These are phyloP conservation scores for Candida oleophila DNA, from an alignment of 805 yeast species.

Conservation along the genomic window DNA sequence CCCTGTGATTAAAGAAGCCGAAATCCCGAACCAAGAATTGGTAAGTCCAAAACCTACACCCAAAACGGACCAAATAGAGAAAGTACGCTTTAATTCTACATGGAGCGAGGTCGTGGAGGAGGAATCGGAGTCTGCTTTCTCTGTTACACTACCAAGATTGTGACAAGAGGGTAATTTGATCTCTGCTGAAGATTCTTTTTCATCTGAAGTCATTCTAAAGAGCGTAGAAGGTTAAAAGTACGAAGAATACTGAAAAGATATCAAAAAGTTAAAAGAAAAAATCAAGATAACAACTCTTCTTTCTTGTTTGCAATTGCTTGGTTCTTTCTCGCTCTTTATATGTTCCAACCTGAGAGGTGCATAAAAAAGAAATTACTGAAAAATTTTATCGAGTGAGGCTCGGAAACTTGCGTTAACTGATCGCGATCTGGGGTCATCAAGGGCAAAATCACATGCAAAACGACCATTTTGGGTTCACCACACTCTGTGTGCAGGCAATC, in stretches of 20 bases:
- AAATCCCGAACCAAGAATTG: slow-evolving; percentile 44
- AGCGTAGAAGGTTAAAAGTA: neutral
- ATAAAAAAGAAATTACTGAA: slow-evolving; percentile 1
- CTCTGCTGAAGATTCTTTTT: neutral
- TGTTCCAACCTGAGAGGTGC: neutral
- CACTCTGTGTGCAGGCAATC: neutral
- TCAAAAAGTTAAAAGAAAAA: neutral
- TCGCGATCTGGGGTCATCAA: neutral
- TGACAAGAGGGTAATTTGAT: neutral
- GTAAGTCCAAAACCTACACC: slow-evolving; percentile 43
- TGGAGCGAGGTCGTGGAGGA: neutral
- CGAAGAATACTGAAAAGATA: no score
- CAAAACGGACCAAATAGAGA: slow-evolving; percentile 38
- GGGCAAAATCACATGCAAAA: slow-evolving; percentile 4
- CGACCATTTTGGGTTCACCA: neutral
- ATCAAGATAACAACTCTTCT: neutral
- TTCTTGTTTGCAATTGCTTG: neutral
- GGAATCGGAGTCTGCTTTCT: neutral
- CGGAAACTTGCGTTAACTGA: neutral
- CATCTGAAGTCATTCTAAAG: neutral
- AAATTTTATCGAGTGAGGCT: neutral
- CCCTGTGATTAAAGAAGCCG: slow-evolving; percentile 40
- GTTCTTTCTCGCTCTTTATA: neutral
- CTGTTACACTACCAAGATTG: neutral
- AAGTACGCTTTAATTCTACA: slow-evolving; percentile 24